These are phyloP conservation scores for Lathyrus oleraceus DNA, from an alignment of 306 rosid genomes.

Conservation along the genomic window DNA sequence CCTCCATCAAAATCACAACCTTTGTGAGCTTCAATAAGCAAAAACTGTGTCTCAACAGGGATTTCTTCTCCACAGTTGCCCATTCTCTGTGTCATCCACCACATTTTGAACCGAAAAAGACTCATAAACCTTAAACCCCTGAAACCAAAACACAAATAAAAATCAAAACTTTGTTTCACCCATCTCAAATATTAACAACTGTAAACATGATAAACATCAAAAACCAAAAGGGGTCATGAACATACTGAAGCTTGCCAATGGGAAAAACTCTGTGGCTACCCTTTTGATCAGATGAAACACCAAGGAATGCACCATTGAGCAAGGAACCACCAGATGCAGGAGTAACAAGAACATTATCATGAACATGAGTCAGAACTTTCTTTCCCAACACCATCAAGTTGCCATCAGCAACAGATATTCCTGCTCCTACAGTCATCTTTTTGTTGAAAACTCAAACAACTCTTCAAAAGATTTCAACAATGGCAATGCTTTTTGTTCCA, in stretches of 20 bases:
- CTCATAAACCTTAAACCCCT: constrained; percentile 88
- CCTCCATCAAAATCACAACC: constrained; percentile 49
- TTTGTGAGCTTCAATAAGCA: constrained; percentile 63
- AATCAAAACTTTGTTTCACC: constrained; percentile 3
- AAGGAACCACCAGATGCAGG: constrained; percentile 62
- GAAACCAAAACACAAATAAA: not conserved
- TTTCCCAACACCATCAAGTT: constrained; percentile 72
- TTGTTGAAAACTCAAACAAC: not conserved
- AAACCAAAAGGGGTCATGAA: not conserved
- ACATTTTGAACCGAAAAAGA: constrained; percentile 79
- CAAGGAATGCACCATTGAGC: constrained; percentile 76
- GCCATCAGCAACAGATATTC: constrained; percentile 60
- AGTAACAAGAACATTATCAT: constrained; percentile 54
- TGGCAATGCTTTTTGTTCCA: not conserved
- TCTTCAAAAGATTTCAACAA: not conserved
- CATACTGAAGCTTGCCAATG: constrained; percentile 71
- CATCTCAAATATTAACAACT: not conserved
- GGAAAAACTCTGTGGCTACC: constrained; percentile 76
- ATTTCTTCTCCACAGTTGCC: constrained; percentile 68
- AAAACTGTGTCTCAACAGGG: constrained; percentile 85
- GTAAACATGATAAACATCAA: not conserved
- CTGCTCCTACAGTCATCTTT: constrained; percentile 85
- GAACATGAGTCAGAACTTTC: constrained; percentile 55
- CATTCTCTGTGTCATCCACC: constrained; percentile 99
- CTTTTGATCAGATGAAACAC: constrained; percentile 58